Conservation (phyloP, 192 early-diverging fungal species). For the Phlyctochytrium bullatum region DNA sequence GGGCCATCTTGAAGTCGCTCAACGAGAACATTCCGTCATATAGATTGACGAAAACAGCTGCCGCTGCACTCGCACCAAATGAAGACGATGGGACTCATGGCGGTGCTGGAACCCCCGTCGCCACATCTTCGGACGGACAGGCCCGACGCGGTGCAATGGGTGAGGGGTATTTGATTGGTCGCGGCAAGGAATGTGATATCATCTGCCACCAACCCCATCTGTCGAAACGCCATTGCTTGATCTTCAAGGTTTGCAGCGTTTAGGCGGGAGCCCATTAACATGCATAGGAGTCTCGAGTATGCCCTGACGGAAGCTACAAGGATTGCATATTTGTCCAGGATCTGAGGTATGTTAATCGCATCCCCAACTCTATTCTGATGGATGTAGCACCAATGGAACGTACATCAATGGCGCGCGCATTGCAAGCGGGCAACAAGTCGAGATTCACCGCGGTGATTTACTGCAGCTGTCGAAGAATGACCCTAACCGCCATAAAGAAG, state of each 20-base stretch:
- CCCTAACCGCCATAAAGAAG: conserved; percentile 25
- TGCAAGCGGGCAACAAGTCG: conserved; percentile 43
- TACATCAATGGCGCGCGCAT: conserved; percentile 62
- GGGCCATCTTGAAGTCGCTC: neutral
- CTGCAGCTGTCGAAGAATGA: conserved; percentile 59
- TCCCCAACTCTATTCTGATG: neutral
- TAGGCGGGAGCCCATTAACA: neutral
- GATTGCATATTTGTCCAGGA: conserved; percentile 32
- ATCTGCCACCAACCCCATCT: conserved; percentile 12
- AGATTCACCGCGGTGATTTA: conserved; percentile 59
- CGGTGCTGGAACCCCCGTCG: neutral
- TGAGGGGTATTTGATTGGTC: conserved; percentile 21
- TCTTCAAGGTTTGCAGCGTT: conserved; percentile 21
- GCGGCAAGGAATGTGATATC: conserved; percentile 31
- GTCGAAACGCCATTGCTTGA: conserved; percentile 33
- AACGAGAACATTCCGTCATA: neutral
- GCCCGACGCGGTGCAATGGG: neutral
- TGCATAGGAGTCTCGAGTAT: conserved; percentile 23
- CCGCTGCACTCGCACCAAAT: no score
- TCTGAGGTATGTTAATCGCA: conserved; percentile 3
- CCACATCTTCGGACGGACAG: neutral
- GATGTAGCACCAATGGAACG: conserved; percentile 65
- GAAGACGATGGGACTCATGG: no score
- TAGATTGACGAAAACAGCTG: neutral
- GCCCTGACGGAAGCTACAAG: conserved; percentile 5